Evolutionary conservation across 495 filamentous ascomycete species (phyloP).

Genomic region (Hyaloscypha finlandica): DNA sequence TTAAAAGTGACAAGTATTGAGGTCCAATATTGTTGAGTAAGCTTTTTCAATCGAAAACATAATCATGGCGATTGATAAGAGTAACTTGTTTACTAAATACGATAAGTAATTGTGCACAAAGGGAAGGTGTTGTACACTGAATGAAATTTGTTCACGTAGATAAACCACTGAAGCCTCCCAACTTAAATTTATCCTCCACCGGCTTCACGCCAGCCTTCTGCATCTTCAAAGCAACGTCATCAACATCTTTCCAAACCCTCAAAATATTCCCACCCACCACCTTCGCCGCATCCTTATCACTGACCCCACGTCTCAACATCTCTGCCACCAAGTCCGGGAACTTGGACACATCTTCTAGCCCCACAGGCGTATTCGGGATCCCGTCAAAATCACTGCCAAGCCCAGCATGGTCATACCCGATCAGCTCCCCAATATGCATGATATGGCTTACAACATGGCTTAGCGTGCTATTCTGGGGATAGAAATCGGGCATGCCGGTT

Average conservation of each 20-base stretch:
- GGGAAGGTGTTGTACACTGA: background rate
- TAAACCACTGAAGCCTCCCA: background rate
- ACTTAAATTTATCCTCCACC: conserved; percentile 56
- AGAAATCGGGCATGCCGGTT: conserved; percentile 59
- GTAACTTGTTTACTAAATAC: too few relatives aligned
- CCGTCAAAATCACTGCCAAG: conserved; percentile 78
- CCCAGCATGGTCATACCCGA: conserved; percentile 75
- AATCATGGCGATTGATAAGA: too few relatives aligned
- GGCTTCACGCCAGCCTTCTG: conserved; percentile 58
- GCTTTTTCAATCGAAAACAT: too few relatives aligned
- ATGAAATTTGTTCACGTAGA: background rate
- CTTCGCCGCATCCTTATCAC: conserved; percentile 64
- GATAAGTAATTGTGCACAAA: background rate
- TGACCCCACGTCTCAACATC: conserved; percentile 65
- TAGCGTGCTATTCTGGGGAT: conserved; percentile 71
- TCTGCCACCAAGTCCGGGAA: conserved; percentile 80
- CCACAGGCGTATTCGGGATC: conserved; percentile 55
- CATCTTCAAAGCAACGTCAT: conserved; percentile 62
- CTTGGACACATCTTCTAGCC: conserved; percentile 78
- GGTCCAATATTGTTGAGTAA: too few relatives aligned
- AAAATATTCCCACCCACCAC: conserved; percentile 74
- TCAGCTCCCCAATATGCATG: conserved; percentile 64
- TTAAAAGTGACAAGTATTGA: background rate
- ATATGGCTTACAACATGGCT: conserved; percentile 77
- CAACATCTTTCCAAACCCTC: conserved; percentile 75